Percentiles rank a stretch among this genome's conserved stretches.
Evolutionary conservation across 768 basidiomycete species (phyloP).

Genomic region (Kwoniella heveanensis): DNA sequence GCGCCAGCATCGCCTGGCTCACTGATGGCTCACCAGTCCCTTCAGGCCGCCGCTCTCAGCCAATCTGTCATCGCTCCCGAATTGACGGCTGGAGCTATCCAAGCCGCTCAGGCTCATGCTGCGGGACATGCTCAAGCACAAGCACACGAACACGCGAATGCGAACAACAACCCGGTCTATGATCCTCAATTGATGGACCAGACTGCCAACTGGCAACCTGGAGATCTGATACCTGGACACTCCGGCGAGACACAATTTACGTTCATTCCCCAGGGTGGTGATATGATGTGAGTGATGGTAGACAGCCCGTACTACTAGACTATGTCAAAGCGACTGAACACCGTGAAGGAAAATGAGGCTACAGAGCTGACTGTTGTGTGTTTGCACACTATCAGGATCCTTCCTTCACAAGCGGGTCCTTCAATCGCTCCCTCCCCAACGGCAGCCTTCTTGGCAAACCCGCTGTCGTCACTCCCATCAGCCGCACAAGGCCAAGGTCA

Average conservation of each 20-base stretch:
- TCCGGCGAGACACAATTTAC: conserved; percentile 39
- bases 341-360: no score
- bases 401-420: conserved; percentile 48
- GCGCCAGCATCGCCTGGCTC: conserved; percentile 15
- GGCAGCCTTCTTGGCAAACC: conserved; percentile 38
- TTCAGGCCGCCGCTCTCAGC: background rate
- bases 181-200: conserved; percentile 44
- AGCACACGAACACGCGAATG: background rate
- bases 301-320: no score
- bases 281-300: conserved; percentile 49
- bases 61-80: conserved; percentile 17
- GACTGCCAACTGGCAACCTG: conserved; percentile 29
- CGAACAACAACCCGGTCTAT: conserved; percentile 18
- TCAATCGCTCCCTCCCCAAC: conserved; percentile 31
- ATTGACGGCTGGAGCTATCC: conserved; percentile 3
- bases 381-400: no score
- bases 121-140: background rate
- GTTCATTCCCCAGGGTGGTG: conserved; percentile 50
- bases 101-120: conserved; percentile 6
- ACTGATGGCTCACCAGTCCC: background rate
- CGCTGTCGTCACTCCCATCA: conserved; percentile 29
- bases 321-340: no score
- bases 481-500: conserved; percentile 1
- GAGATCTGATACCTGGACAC: conserved; percentile 26
- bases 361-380: no score